Conservation (phyloP, 352 stramenopile genomes). For the Nannochloropsis limnetica region DNA sequence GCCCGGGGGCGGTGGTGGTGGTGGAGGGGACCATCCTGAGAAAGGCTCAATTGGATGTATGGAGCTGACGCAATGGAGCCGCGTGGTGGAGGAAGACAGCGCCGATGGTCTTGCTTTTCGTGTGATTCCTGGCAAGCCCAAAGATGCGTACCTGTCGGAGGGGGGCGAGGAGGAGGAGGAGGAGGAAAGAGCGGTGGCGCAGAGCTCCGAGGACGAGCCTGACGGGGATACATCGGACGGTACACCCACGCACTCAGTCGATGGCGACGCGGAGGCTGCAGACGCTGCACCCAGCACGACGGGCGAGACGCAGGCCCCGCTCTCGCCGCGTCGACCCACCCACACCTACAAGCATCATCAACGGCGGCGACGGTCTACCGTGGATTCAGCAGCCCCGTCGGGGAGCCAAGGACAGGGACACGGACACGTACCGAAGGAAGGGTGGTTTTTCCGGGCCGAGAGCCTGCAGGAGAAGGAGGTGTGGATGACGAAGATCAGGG, state of each 20-base stretch:
- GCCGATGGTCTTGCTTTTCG: background rate
- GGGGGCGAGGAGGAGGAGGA: background rate
- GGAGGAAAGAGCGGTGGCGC: too few species aligned
- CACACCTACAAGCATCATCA: background rate
- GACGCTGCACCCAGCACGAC: background rate
- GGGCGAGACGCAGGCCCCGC: background rate
- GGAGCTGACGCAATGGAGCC: slow-evolving; percentile 18
- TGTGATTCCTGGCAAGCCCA: background rate
- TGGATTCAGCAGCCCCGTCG: background rate
- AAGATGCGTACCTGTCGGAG: background rate
- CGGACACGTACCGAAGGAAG: background rate
- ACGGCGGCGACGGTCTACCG: background rate
- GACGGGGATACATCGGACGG: background rate
- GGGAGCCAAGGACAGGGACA: background rate
- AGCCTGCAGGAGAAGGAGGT: slow-evolving; percentile 24
- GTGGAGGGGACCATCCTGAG: background rate
- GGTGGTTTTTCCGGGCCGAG: slow-evolving; percentile 2
- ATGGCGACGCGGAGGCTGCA: background rate
- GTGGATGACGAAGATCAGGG: slow-evolving; percentile 17
- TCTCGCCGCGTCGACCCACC: background rate
- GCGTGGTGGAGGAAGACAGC: background rate
- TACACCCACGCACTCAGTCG: background rate
- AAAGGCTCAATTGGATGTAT: slow-evolving; percentile 20
- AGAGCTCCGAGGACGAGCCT: background rate
- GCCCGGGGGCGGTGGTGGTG: background rate